A percentile compares a stretch with the other conserved stretches of the same genome.
Conservation (phyloP, 371 early-diverging fungal species). For the Dinochytrium kinnereticum region DNA sequence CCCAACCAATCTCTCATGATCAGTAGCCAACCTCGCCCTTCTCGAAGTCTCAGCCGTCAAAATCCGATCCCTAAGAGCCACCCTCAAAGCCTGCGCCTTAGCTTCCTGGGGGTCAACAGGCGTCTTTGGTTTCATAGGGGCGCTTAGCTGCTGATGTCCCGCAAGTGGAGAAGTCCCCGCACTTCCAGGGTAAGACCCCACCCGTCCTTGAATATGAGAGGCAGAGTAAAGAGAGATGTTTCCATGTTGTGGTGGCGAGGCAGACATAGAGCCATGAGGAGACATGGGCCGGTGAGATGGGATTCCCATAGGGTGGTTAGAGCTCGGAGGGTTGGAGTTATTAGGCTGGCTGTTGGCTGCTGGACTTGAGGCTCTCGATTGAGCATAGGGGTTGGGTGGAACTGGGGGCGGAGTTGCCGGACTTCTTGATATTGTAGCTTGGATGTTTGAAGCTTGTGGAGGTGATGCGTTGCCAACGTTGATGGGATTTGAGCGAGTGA, state of each 20-base stretch:
- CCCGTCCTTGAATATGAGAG: background rate
- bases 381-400: conserved; percentile 7
- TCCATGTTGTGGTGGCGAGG: background rate
- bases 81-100: conserved; percentile 1
- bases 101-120: conserved; percentile 3
- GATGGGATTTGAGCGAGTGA: conserved; percentile 21
- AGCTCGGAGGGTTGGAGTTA: too few species aligned
- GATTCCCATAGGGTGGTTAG: too few species aligned
- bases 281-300: background rate
- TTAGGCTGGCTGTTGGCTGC: background rate
- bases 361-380: background rate
- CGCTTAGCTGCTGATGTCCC: background rate
- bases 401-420: conserved; percentile 7
- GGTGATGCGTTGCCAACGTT: conserved; percentile 20
- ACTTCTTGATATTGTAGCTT: background rate
- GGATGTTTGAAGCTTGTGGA: conserved; percentile 21
- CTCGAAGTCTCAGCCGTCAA: conserved; percentile 6
- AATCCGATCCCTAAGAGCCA: conserved; percentile 28
- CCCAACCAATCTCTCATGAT: conserved; percentile 63
- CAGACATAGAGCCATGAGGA: background rate
- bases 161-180: background rate
- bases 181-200: background rate
- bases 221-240: background rate
- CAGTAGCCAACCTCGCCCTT: conserved; percentile 46
- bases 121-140: background rate